Base-by-base conservation (phyloP, 2,329 filamentous ascomycete species). In the Nothophoma quercina region DNA sequence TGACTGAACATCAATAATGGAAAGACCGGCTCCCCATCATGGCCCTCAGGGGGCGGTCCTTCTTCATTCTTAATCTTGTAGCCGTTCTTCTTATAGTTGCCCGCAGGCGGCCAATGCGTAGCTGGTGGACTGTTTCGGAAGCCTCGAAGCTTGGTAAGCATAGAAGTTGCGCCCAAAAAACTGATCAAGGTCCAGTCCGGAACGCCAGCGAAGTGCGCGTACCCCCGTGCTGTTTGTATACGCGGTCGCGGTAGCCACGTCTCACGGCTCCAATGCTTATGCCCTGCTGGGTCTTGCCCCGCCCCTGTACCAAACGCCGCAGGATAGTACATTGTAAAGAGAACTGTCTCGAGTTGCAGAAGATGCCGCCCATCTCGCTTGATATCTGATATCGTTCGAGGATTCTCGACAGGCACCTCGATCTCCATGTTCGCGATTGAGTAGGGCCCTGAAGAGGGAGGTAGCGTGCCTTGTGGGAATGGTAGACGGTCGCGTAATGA, bases 261-360 rank as follows among this genome's bases (percentile, higher is more conserved):
- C 44, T 84, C 80, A 5, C 85, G 78, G 15, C 78, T 81, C 60
- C 79, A 80, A 30, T 77, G 75, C 33, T 75, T 75, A 23, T 70
- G 63, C 1, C 78, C 74, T 19, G 73, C 73, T 8, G 75, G 73
- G 12, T 72, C 69, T 18, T 71, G 64, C 1, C 77, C 73, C 1
- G 67, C 60, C 5, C 75, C 72, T 13, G 68, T 71, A 7, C 75
- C 77, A 48, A 81, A 64, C 15, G 81, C 79, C 35, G 83, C 80
- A 2, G 86, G 86, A 65, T 89, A 89, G 69, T 85, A 89, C n/a
- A 88, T 70, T 0, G 82, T 83, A 71, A 88, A 83, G 4, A 88
- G 76, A 7, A 88, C 83, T 0, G 86, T 88, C 54, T 85, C 78
- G 12, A 84, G 70, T 45, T 82, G 74, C 12, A 85, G 68, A 7